Percentiles rank a stretch among this genome's conserved stretches.
Conservation (phyloP, 2,329 filamentous ascomycete genomes). For the Lecanosticta acicola region DNA sequence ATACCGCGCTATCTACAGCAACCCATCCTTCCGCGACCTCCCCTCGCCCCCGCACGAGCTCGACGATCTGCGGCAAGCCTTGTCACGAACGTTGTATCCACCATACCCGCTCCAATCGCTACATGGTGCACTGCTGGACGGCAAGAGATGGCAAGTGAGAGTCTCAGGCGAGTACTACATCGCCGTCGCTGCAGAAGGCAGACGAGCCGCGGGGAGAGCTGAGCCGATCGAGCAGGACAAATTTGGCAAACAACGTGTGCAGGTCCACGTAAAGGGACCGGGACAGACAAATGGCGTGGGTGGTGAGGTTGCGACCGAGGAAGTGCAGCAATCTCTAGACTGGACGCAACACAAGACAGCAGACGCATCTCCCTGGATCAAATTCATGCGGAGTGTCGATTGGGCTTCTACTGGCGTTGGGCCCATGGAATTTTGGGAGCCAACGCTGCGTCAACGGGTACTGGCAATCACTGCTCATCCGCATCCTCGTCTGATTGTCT, state of each 20-base stretch:
- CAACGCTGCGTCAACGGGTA: constrained; percentile 21
- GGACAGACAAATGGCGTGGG: not conserved
- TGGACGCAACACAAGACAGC: constrained; percentile 25
- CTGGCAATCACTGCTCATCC: constrained; percentile 29
- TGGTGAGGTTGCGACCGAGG: not conserved
- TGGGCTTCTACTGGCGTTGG: constrained; percentile 29
- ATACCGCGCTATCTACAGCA: constrained; percentile 11
- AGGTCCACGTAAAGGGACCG: too few species aligned
- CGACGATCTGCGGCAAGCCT: constrained; percentile 8
- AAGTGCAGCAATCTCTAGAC: constrained; percentile 15
- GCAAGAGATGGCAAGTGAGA: constrained; percentile 14
- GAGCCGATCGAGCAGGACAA: not conserved
- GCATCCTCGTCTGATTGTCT: constrained; percentile 27
- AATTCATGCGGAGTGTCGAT: constrained; percentile 25
- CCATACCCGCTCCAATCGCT: not conserved
- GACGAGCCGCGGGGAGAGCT: not conserved
- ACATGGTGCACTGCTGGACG: constrained; percentile 13
- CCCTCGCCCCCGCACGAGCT: constrained; percentile 2
- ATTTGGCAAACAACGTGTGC: not conserved
- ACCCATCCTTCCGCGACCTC: constrained; percentile 13
- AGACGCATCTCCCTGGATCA: constrained; percentile 21
- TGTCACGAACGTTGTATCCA: constrained; percentile 4
- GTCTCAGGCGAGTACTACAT: constrained; percentile 13
- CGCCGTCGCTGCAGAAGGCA: constrained; percentile 4
- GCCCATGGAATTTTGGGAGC: constrained; percentile 25